A percentile compares a stretch with the other conserved stretches of the same genome.
Evolutionary conservation across 2,329 filamentous ascomycete species (phyloP).

Genomic region (Lasiodiplodia hormozganensis): DNA sequence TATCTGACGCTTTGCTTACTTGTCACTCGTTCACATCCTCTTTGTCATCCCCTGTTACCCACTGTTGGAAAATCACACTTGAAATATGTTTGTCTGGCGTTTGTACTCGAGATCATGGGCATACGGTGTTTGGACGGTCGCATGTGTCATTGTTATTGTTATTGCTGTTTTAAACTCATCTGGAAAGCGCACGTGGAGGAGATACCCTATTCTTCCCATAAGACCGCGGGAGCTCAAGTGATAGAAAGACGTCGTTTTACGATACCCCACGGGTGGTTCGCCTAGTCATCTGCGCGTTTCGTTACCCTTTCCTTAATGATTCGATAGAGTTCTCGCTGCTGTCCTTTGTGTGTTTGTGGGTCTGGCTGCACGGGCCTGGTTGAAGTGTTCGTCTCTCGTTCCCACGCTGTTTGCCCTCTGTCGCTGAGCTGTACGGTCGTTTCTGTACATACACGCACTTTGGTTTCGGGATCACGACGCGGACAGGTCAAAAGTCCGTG

Average conservation of each 20-base stretch:
- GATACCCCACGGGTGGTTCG: conserved; percentile 16
- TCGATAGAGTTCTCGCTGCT: neutral
- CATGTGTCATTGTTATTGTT: neutral
- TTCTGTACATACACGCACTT: conserved; percentile 1
- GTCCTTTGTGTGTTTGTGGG: neutral
- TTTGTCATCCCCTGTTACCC: neutral
- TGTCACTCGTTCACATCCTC: neutral
- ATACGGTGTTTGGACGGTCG: conserved; percentile 18
- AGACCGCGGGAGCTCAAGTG: conserved; percentile 7
- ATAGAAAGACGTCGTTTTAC: conserved; percentile 20
- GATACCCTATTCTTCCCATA: conserved; percentile 19
- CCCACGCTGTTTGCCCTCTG: neutral
- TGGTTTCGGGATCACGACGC: neutral
- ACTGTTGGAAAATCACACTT: conserved; percentile 5
- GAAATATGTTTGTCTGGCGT: neutral
- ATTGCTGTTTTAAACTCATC: neutral
- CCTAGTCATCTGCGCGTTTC: conserved; percentile 15
- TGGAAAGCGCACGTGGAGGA: conserved; percentile 19
- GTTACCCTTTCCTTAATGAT: neutral
- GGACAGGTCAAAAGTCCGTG: neutral
- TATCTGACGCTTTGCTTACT: neutral
- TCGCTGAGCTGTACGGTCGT: neutral
- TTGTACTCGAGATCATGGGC: neutral
- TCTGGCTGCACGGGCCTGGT: neutral
- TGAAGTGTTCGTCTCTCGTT: neutral